A percentile compares a stretch with the other conserved stretches of the same genome.
Conservation (phyloP, 2,329 filamentous ascomycete genomes). For the Neonectria punicea region DNA sequence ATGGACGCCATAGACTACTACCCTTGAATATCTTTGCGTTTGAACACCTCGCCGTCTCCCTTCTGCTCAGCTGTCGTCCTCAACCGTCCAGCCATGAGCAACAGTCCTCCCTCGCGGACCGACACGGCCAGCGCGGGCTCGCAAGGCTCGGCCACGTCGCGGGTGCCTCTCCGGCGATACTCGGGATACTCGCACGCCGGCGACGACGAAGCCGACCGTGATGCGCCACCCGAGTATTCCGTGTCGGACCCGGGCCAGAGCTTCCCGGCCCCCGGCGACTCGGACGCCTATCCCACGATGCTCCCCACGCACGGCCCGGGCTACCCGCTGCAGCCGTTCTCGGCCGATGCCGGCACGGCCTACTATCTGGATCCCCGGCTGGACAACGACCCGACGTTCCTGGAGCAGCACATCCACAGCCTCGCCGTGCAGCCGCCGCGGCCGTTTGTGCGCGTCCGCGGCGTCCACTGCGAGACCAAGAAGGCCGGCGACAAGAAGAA, state of each 20-base stretch:
- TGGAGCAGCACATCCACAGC: constrained; percentile 56
- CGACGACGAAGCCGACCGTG: constrained; percentile 11
- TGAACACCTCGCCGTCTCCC: neutral
- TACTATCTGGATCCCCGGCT: constrained; percentile 59
- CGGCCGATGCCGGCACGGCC: constrained; percentile 47
- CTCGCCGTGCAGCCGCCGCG: constrained; percentile 62
- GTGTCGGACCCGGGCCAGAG: constrained; percentile 1
- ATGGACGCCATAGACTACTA: too few species aligned
- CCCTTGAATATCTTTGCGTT: neutral
- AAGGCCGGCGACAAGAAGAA: constrained; percentile 58
- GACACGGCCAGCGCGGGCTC: constrained; percentile 30
- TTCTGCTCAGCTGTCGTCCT: too few species aligned
- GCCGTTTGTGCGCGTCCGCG: constrained; percentile 62
- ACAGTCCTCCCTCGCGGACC: constrained; percentile 8
- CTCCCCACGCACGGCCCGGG: constrained; percentile 29
- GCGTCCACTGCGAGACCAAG: constrained; percentile 61
- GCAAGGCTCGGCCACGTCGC: constrained; percentile 29
- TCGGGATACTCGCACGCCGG: constrained; percentile 19
- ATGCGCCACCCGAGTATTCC: constrained; percentile 6
- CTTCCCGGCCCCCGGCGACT: constrained; percentile 10
- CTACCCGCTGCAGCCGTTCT: constrained; percentile 41
- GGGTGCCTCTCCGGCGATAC: constrained; percentile 34
- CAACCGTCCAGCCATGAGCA: constrained; percentile 14
- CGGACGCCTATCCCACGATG: neutral
- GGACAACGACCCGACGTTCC: constrained; percentile 54